Evolutionary conservation across 768 basidiomycete species (phyloP).

Genomic region (Favolaschia claudopus): DNA sequence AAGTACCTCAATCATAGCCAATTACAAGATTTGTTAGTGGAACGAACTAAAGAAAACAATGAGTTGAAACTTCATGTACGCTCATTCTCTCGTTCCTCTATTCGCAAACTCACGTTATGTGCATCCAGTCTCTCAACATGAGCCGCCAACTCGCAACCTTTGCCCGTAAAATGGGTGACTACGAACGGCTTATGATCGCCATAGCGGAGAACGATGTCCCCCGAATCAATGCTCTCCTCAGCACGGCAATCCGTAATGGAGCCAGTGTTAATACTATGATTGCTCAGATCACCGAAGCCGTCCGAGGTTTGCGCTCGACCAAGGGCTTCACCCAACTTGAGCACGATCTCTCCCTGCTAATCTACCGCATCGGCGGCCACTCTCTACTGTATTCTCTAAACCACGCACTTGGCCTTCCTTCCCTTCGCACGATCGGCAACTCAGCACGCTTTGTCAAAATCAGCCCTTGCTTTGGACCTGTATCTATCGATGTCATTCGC

Average conservation of each 20-base stretch:
- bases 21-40: not conserved
- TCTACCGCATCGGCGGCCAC: slow-evolving; percentile 9
- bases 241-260: slow-evolving; percentile 1
- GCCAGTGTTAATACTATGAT: slow-evolving; percentile 13
- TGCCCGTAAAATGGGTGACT: not conserved
- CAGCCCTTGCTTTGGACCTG: slow-evolving; percentile 5
- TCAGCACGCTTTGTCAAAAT: not conserved
- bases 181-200: slow-evolving; percentile 6
- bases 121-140: not conserved
- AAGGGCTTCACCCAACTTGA: not conserved
- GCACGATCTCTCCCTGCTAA: not conserved
- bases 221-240: not conserved
- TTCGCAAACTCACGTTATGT: not conserved
- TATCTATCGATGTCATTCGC: not conserved
- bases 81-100: not conserved
- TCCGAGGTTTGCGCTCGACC: not conserved
- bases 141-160: not conserved
- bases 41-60: not conserved
- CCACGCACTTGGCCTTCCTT: slow-evolving; percentile 13
- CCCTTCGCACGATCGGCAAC: slow-evolving; percentile 13
- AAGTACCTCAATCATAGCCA: not conserved
- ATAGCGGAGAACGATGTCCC: slow-evolving; percentile 11
- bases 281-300: slow-evolving; percentile 6
- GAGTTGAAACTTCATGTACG: not conserved
- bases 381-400: slow-evolving; percentile 22